These are phyloP conservation scores for Erysimum cheiranthoides DNA, from an alignment of 345 rosid genomes.

Conservation along the genomic window DNA sequence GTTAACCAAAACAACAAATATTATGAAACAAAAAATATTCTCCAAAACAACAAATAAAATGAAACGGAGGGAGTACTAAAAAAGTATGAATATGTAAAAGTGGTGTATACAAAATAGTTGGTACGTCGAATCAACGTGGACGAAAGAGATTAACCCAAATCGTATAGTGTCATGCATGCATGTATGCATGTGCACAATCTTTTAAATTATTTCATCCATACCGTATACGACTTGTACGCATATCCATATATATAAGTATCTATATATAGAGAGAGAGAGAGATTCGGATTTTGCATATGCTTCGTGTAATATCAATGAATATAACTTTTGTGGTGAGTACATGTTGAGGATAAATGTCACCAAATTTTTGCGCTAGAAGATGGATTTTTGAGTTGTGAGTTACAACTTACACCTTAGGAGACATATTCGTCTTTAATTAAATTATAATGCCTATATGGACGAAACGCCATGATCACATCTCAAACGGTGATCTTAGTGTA, in stretches of 20 bases:
- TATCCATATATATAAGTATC: not conserved
- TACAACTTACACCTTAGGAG: not conserved
- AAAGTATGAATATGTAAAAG: constrained; percentile 19
- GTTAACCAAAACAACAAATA: no score
- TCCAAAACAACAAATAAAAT: no score
- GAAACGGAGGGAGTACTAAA: no score
- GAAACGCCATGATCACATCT: not conserved
- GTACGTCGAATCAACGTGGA: constrained; percentile 41
- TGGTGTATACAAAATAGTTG: constrained; percentile 28
- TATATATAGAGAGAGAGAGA: not conserved
- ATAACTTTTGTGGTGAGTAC: not conserved
- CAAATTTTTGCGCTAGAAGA: not conserved
- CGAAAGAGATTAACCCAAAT: constrained; percentile 35
- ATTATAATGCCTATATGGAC: not conserved
- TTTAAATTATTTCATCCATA: constrained; percentile 25
- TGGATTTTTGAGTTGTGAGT: not conserved
- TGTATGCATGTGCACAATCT: constrained; percentile 45
- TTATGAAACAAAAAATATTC: no score
- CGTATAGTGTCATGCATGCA: constrained; percentile 44
- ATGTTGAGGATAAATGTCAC: not conserved
- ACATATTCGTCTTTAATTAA: not conserved
- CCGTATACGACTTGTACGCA: constrained; percentile 24
- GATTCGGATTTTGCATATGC: not conserved
- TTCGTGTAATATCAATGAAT: not conserved
- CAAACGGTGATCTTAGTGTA: not conserved